phyloP scores from a whole-genome alignment of 1,139 yeast genomes.

The Yamadazyma blattariae region DNA sequence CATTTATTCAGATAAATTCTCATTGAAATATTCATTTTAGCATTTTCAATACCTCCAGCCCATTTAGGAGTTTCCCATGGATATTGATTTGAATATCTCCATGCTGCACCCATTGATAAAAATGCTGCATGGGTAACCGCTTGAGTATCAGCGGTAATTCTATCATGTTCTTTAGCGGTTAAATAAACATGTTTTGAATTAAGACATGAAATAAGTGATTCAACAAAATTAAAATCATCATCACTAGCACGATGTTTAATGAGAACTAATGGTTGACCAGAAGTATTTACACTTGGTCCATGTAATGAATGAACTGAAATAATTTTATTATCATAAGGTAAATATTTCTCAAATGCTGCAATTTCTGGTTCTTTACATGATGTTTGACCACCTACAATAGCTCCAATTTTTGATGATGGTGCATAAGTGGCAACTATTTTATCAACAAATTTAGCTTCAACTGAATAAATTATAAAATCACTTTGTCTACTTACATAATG shows the following conservation, averaged over 20 bases:
- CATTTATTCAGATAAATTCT: conserved; percentile 91
- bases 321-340: conserved; percentile 80
- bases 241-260: conserved; percentile 70
- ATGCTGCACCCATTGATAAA: conserved; percentile 94
- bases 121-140: conserved; percentile 99
- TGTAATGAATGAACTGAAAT: conserved; percentile 88
- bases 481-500: conserved; percentile 76
- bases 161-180: conserved; percentile 83
- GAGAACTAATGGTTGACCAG: conserved; percentile 89
- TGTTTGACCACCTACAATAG: conserved; percentile 97
- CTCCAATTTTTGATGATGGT: conserved; percentile 81
- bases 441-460: conserved; percentile 81
- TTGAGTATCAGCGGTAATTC: conserved; percentile 96
- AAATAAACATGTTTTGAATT: conserved; percentile 76
- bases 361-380: conserved; percentile 93
- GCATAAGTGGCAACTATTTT: conserved; percentile 74
- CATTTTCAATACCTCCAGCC: conserved; percentile 94
- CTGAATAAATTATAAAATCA: conserved; percentile 84
- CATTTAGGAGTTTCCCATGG: conserved; percentile 91
- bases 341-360: conserved; percentile 69
- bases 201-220: conserved; percentile 64
- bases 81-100: conserved; percentile 79
- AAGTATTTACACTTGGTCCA: conserved; percentile 87
- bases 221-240: conserved; percentile 58
- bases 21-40: conserved; percentile 87